These are phyloP conservation scores for Patellaria atrata DNA, from an alignment of 495 filamentous ascomycete genomes.

Conservation along the genomic window DNA sequence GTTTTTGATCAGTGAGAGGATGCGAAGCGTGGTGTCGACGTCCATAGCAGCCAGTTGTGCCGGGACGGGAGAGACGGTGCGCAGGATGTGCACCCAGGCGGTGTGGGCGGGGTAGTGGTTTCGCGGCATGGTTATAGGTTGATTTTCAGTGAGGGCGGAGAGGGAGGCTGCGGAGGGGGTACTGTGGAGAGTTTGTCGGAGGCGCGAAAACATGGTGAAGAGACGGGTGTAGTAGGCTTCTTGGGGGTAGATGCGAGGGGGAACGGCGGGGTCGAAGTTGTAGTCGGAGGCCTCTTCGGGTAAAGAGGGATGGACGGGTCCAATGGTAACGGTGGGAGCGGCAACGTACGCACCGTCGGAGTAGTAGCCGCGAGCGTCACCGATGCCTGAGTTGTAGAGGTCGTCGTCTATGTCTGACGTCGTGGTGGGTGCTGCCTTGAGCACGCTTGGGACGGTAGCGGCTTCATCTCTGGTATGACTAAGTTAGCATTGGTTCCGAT, in stretches of 20 bases:
- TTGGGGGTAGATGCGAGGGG: slow-evolving; percentile 29
- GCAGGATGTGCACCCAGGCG: slow-evolving; percentile 37
- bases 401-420: slow-evolving; percentile 10
- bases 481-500: slow-evolving; percentile 9
- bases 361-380: slow-evolving; percentile 46
- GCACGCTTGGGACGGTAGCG: slow-evolving; percentile 7
- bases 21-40: slow-evolving; percentile 40
- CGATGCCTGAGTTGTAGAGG: slow-evolving; percentile 21
- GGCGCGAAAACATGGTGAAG: slow-evolving; percentile 39
- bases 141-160: too few relatives aligned
- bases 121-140: too few relatives aligned
- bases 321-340: slow-evolving; percentile 24
- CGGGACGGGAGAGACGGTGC: slow-evolving; percentile 46
- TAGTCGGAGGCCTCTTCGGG: slow-evolving; percentile 8
- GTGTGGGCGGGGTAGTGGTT: slow-evolving; percentile 31
- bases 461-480: slow-evolving; percentile 14
- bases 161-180: slow-evolving; percentile 37
- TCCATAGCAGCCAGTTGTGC: slow-evolving; percentile 58
- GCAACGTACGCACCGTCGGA: slow-evolving; percentile 58
- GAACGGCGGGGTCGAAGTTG: slow-evolving; percentile 10
- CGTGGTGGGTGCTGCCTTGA: slow-evolving; percentile 5
- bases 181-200: slow-evolving; percentile 43
- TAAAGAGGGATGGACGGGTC: slow-evolving; percentile 2
- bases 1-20: slow-evolving; percentile 31
- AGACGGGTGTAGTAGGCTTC: slow-evolving; percentile 49